Evolutionary conservation across 108 stramenopile genomes (phyloP), one percentile per base, ranked within the genome.

Genomic region (Seminavis robusta): DNA sequence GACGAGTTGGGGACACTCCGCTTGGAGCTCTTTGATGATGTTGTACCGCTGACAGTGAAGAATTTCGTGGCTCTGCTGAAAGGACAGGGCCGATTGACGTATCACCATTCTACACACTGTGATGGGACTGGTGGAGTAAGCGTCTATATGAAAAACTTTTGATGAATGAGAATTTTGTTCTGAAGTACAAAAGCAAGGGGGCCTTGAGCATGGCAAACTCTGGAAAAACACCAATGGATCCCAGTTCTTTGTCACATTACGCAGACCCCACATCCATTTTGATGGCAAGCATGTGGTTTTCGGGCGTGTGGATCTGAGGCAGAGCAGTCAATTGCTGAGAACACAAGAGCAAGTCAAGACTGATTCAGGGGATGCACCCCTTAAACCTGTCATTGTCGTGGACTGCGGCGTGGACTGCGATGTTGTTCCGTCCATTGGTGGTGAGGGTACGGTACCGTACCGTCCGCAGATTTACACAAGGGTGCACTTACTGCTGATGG

Each of bases 241-340:
- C 49, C 95, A 96, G 58, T 94, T 96, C 59, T 96, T 88, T 60
- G 83, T 96, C 32, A 86, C 91, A 13, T 86, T 91, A 40, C 55
- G 63, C 4, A 56, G 74, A 31, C 79, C 86, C 7, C 74, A n/a
- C n/a, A n/a, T 79, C 6, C 88, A 93, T 76, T 74, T 97, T 38
- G 90, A 97, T 61, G 91, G 89, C 41, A 89, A 77, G 72, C 92
- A 95, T 77, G 86, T 90, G 8, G 96, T 97, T 10, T 97, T 97
- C 67, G 96, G 96, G 1, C 59, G 61, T 51, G 92, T 96, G 1
- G 75, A 57, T 81, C 47, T 74, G 86, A 49, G 51, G 69, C 76
- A 41, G 91, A 87, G 42, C 84, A 65, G 76, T 79, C 88, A 67
- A 73, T 88, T 33, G 91, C 88, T 33, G 79, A 77, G 55, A 27